Evolutionary conservation across 805 yeast species (phyloP).

Genomic region (Scheffersomyces lignosus): DNA sequence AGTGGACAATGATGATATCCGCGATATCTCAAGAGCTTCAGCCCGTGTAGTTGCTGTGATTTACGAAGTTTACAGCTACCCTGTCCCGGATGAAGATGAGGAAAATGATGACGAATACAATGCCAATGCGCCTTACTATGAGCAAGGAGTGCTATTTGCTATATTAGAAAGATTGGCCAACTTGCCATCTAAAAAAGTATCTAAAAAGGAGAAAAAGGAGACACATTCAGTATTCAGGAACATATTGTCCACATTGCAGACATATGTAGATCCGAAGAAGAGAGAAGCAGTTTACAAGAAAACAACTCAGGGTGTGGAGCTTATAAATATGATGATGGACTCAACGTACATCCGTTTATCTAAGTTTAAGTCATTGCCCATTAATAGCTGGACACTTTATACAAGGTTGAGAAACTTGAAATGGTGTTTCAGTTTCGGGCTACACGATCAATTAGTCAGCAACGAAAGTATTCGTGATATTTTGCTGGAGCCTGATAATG

Average conservation of each 20-base stretch:
- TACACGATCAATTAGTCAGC: conserved; percentile 47
- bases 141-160: conserved; percentile 46
- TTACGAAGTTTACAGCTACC: conserved; percentile 53
- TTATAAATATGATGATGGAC: conserved; percentile 29
- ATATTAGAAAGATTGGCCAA: conserved; percentile 45
- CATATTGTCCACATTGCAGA: conserved; percentile 48
- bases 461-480: conserved; percentile 35
- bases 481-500: conserved; percentile 31
- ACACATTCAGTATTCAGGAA: conserved; percentile 62
- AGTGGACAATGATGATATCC: conserved; percentile 39
- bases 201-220: conserved; percentile 63
- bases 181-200: conserved; percentile 54
- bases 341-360: conserved; percentile 42
- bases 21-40: conserved; percentile 54
- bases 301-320: conserved; percentile 36
- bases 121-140: conserved; percentile 52
- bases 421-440: conserved; percentile 53
- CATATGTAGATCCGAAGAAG: conserved; percentile 33
- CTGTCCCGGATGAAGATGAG: conserved; percentile 32
- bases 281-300: conserved; percentile 37
- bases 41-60: conserved; percentile 56
- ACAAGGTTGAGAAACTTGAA: conserved; percentile 48
- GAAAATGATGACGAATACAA: conserved; percentile 44
- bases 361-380: conserved; percentile 45
- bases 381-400: conserved; percentile 52